Evolutionary conservation across 495 filamentous ascomycete species (phyloP).

Genomic region (Penicillium roqueforti): DNA sequence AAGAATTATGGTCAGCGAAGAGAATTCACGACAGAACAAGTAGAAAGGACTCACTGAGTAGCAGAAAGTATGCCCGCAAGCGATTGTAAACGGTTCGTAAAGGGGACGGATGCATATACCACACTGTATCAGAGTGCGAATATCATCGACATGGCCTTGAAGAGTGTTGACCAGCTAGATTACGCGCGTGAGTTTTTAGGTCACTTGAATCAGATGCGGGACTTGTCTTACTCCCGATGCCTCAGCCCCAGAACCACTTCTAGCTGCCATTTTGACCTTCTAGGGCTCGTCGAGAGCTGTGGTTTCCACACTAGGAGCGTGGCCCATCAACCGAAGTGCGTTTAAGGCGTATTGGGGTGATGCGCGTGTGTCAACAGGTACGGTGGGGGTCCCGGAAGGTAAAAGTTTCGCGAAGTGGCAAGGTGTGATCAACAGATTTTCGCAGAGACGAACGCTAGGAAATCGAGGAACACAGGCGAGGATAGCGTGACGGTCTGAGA

Average conservation of each 20-base stretch:
- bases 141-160: conserved; percentile 48
- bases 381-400: conserved; percentile 18
- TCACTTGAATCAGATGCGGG: background rate
- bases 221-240: conserved; percentile 31
- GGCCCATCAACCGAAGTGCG: conserved; percentile 7
- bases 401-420: conserved; percentile 15
- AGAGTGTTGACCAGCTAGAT: conserved; percentile 44
- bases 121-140: conserved; percentile 54
- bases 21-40: background rate
- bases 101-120: conserved; percentile 65
- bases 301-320: conserved; percentile 1
- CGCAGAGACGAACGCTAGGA: background rate
- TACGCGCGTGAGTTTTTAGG: conserved; percentile 12
- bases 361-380: conserved; percentile 15
- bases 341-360: conserved; percentile 12
- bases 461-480: background rate
- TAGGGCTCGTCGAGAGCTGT: background rate
- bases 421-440: background rate
- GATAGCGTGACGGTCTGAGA: background rate
- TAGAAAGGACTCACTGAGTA: conserved; percentile 51
- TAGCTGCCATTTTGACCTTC: conserved; percentile 17
- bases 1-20: conserved; percentile 11
- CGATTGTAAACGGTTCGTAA: conserved; percentile 68
- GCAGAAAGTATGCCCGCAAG: conserved; percentile 73
- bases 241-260: conserved; percentile 18